phyloP scores from a whole-genome alignment of 345 rosid species.

The Draba incana region DNA sequence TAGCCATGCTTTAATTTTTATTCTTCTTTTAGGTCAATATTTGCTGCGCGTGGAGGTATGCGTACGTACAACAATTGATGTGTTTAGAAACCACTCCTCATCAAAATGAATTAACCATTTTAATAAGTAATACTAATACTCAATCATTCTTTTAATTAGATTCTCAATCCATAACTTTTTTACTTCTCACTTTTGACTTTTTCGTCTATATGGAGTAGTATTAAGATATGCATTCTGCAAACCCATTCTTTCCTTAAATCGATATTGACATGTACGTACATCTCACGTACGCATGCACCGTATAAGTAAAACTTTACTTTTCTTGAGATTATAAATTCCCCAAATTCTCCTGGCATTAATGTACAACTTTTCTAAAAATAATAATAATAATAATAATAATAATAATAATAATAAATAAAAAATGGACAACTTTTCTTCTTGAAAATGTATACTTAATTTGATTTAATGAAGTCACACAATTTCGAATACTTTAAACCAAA shows the following conservation, averaged over 20 bases:
- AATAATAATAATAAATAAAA: too few relatives aligned
- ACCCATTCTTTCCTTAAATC: background rate
- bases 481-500: too few relatives aligned
- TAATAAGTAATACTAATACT: slow-evolving; percentile 28
- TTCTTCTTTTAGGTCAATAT: slow-evolving; percentile 31
- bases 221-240: background rate
- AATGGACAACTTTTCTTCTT: too few relatives aligned
- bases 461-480: too few relatives aligned
- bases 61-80: slow-evolving; percentile 40
- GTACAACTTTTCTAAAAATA: too few relatives aligned
- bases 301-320: slow-evolving; percentile 3
- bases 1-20: slow-evolving; percentile 34
- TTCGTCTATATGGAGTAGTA: background rate
- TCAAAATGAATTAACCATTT: slow-evolving; percentile 35
- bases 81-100: slow-evolving; percentile 40
- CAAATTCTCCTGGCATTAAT: background rate
- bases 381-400: too few relatives aligned
- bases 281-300: slow-evolving; percentile 22
- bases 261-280: slow-evolving; percentile 1
- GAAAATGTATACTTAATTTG: too few relatives aligned
- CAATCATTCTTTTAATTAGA: slow-evolving; percentile 30
- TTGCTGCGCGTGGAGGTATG: slow-evolving; percentile 42
- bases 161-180: slow-evolving; percentile 2
- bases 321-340: background rate
- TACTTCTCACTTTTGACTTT: slow-evolving; percentile 39